Evolutionary conservation across 495 filamentous ascomycete species (phyloP).

Genomic region (Jackrogersella multiformis): DNA sequence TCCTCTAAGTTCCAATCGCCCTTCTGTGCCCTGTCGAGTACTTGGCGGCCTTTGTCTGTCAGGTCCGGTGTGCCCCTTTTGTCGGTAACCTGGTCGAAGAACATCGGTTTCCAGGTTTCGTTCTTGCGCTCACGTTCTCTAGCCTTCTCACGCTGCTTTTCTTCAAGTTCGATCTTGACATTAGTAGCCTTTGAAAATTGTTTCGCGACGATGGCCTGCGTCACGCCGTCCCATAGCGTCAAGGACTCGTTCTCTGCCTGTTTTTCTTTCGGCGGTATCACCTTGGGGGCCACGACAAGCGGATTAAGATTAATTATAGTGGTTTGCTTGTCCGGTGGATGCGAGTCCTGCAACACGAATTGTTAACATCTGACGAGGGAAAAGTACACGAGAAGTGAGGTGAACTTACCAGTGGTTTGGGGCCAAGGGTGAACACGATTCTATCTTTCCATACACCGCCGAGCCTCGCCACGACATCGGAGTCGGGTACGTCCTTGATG

Average conservation of each 20-base stretch:
- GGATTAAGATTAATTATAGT: constrained; percentile 87
- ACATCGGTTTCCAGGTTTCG: constrained; percentile 83
- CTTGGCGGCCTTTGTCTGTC: constrained; percentile 77
- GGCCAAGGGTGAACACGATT: constrained; percentile 61
- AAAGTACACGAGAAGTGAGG: background rate
- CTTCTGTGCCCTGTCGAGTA: constrained; percentile 72
- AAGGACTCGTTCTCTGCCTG: constrained; percentile 92
- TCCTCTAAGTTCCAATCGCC: constrained; percentile 64
- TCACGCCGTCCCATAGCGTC: constrained; percentile 87
- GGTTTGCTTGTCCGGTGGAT: constrained; percentile 66
- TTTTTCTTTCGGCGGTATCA: constrained; percentile 73
- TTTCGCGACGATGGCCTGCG: constrained; percentile 83
- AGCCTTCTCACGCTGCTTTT: constrained; percentile 84
- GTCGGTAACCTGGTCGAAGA: constrained; percentile 80
- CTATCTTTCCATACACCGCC: constrained; percentile 81
- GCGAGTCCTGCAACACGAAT: constrained; percentile 45
- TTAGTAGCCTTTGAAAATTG: constrained; percentile 85
- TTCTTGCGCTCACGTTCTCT: constrained; percentile 74
- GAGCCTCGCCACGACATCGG: constrained; percentile 83
- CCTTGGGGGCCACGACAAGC: constrained; percentile 78
- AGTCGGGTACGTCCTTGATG: constrained; percentile 85
- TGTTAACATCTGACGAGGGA: constrained; percentile 5
- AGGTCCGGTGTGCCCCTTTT: constrained; percentile 80
- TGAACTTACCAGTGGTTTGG: constrained; percentile 60
- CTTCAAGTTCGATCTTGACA: constrained; percentile 90